A percentile compares a stretch with the other conserved stretches of the same genome.
Evolutionary conservation across 768 basidiomycete species (phyloP).

Genomic region (Coprinopsis strossmayeri): DNA sequence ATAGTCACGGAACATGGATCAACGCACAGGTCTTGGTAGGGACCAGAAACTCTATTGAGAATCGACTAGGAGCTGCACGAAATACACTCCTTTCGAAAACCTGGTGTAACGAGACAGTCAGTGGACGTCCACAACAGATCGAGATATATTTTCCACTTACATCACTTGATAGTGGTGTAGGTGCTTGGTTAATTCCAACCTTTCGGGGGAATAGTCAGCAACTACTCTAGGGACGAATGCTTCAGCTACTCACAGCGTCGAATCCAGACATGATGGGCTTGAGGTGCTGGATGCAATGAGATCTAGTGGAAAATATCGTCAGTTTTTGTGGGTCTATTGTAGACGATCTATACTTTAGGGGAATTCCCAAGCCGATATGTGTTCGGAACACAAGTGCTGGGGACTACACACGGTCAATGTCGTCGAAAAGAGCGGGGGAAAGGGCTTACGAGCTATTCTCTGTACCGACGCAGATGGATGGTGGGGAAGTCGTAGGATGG

Average conservation of each 20-base stretch:
- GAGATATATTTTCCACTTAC: not conserved
- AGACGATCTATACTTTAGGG: not conserved
- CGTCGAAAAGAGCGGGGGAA: not conserved
- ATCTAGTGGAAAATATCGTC: not conserved
- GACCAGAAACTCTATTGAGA: slow-evolving; percentile 51
- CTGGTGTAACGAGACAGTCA: slow-evolving; percentile 24
- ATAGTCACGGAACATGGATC: slow-evolving; percentile 2
- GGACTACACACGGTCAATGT: not conserved
- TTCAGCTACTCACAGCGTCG: not conserved
- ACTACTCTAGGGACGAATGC: not conserved
- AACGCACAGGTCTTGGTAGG: slow-evolving; percentile 52
- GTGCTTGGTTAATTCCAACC: not conserved
- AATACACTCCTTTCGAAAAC: slow-evolving; percentile 56
- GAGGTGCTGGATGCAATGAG: not conserved
- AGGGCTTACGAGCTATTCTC: not conserved
- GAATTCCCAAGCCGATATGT: not conserved
- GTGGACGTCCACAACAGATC: not conserved
- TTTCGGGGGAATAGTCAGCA: not conserved
- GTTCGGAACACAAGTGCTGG: not conserved
- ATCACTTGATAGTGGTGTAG: slow-evolving; percentile 4
- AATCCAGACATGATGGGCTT: not conserved
- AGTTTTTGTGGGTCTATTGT: not conserved
- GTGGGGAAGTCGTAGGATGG: slow-evolving; percentile 2
- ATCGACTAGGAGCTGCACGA: slow-evolving; percentile 50
- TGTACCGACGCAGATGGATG: not conserved